Conservation (phyloP, 2,329 filamentous ascomycete genomes). For the Aspergillus piperis region DNA sequence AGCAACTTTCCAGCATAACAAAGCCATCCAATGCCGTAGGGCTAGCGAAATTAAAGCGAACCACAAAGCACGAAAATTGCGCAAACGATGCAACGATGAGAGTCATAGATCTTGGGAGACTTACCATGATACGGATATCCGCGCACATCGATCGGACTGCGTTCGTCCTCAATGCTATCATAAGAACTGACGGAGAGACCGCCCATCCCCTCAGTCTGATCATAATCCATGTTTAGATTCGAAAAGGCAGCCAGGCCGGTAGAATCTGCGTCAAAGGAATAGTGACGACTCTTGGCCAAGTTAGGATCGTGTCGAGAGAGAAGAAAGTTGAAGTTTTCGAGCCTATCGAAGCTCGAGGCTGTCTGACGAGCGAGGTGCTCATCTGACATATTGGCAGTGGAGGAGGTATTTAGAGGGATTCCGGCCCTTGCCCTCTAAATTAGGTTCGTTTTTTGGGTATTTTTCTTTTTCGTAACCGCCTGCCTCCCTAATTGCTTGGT, state of each 20-base stretch:
- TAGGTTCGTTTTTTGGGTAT: constrained; percentile 17
- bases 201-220: constrained; percentile 44
- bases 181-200: constrained; percentile 46
- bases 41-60: constrained; percentile 27
- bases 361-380: constrained; percentile 32
- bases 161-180: constrained; percentile 45
- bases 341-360: constrained; percentile 34
- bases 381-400: constrained; percentile 35
- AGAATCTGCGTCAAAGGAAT: constrained; percentile 41
- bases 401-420: constrained; percentile 16
- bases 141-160: constrained; percentile 40
- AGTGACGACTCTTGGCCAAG: constrained; percentile 36
- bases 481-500: constrained; percentile 15
- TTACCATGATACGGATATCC: constrained; percentile 44
- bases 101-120: constrained; percentile 32
- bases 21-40: constrained; percentile 12
- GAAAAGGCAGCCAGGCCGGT: constrained; percentile 33
- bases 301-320: constrained; percentile 37
- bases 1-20: constrained; percentile 17
- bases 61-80: constrained; percentile 33
- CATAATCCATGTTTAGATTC: constrained; percentile 41
- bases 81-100: constrained; percentile 36
- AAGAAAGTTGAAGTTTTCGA: constrained; percentile 42
- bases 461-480: constrained; percentile 14
- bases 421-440: constrained; percentile 16